phyloP scores from a whole-genome alignment of 2,329 filamentous ascomycete genomes.

The Aspergillus neotritici region DNA sequence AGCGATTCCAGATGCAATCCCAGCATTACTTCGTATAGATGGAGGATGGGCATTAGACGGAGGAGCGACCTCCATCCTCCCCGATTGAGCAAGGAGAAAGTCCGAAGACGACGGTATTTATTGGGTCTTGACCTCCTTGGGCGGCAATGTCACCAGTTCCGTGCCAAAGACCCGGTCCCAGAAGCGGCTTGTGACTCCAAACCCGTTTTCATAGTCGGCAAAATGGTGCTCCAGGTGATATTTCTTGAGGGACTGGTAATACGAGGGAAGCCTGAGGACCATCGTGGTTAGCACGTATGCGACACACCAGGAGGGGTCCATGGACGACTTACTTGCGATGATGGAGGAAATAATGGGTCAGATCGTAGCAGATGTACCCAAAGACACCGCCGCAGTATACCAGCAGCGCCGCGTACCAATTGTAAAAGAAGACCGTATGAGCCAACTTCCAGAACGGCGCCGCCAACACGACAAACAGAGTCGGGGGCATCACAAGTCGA shows the following conservation, averaged over 20 bases:
- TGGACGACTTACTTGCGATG: constrained; percentile 67
- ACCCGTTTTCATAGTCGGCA: constrained; percentile 94
- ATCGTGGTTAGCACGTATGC: constrained; percentile 8
- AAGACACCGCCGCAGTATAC: constrained; percentile 89
- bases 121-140: constrained; percentile 34
- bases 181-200: constrained; percentile 92
- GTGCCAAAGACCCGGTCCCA: constrained; percentile 94
- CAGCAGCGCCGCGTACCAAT: constrained; percentile 74
- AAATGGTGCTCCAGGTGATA: constrained; percentile 97
- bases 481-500: constrained; percentile 92
- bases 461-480: constrained; percentile 76
- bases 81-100: not conserved
- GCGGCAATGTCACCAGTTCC: constrained; percentile 54
- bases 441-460: constrained; percentile 89
- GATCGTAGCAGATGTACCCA: constrained; percentile 91
- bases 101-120: constrained; percentile 13
- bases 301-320: not conserved
- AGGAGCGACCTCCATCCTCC: too few species aligned
- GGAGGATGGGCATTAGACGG: too few species aligned
- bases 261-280: constrained; percentile 62
- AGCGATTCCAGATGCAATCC: not conserved
- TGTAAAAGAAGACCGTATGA: constrained; percentile 71
- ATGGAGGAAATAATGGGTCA: constrained; percentile 98
- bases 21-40: constrained; percentile 14
- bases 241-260: constrained; percentile 91